phyloP scores from a whole-genome alignment of 805 yeast species.

The Candida maltosa region DNA sequence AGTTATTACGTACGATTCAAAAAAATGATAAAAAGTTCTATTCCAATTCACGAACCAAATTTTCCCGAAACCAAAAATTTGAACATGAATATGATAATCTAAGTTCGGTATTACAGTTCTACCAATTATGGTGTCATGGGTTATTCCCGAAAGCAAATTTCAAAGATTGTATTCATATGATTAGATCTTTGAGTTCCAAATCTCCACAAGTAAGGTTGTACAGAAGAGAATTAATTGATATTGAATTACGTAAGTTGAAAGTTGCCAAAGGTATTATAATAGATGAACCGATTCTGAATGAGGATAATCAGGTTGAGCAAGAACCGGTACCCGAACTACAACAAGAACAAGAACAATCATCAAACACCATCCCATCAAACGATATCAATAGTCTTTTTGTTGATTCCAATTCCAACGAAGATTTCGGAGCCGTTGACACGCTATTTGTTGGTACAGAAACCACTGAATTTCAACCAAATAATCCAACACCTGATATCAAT shows the following conservation, averaged over 20 bases:
- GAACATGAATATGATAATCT: slow-evolving; percentile 35
- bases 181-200: slow-evolving; percentile 47
- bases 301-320: neutral
- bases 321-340: no score
- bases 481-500: no score
- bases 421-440: no score
- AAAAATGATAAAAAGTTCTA: slow-evolving; percentile 22
- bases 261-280: slow-evolving; percentile 36
- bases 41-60: neutral
- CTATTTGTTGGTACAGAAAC: no score
- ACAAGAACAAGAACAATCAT: no score
- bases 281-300: slow-evolving; percentile 25
- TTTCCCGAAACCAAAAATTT: slow-evolving; percentile 13
- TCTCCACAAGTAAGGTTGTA: slow-evolving; percentile 33
- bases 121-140: slow-evolving; percentile 46
- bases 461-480: no score
- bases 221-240: slow-evolving; percentile 25
- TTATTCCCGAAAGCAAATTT: slow-evolving; percentile 80
- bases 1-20: slow-evolving; percentile 21
- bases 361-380: no score
- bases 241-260: slow-evolving; percentile 22
- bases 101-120: slow-evolving; percentile 35
- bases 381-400: no score
- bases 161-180: slow-evolving; percentile 58
- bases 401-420: no score